phyloP scores from a whole-genome alignment of 2,329 filamentous ascomycete genomes.

The Diaporthe capsici region DNA sequence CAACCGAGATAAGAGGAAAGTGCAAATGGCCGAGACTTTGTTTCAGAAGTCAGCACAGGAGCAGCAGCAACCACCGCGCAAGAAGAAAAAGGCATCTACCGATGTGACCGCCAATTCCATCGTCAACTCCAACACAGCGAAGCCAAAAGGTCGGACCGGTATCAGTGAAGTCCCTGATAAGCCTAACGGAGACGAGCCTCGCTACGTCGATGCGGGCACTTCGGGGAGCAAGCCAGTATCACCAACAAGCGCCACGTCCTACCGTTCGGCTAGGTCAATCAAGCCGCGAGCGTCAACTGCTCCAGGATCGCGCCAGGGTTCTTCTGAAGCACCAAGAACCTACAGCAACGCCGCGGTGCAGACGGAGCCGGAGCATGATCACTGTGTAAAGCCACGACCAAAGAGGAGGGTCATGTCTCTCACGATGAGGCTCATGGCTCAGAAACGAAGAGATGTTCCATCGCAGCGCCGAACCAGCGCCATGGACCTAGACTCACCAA shows the following conservation, averaged over 20 bases:
- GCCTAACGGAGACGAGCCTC: constrained; percentile 53
- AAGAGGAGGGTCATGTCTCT: constrained; percentile 67
- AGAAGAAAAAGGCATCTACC: constrained; percentile 74
- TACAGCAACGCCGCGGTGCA: constrained; percentile 68
- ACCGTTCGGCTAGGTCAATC: constrained; percentile 49
- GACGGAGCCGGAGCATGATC: constrained; percentile 62
- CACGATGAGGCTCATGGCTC: constrained; percentile 56
- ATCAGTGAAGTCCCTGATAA: constrained; percentile 44
- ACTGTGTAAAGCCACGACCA: constrained; percentile 51
- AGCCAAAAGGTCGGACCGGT: constrained; percentile 46
- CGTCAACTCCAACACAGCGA: constrained; percentile 44
- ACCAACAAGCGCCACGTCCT: constrained; percentile 60
- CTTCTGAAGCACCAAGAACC: constrained; percentile 55
- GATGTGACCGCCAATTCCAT: constrained; percentile 60
- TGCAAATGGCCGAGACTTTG: constrained; percentile 75
- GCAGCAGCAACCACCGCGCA: constrained; percentile 59
- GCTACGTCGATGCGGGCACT: constrained; percentile 68
- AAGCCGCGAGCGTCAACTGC: constrained; percentile 51
- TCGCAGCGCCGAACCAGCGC: constrained; percentile 50
- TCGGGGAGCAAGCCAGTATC: constrained; percentile 68
- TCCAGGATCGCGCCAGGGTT: constrained; percentile 55
- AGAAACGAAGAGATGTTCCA: constrained; percentile 46
- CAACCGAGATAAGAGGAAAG: constrained; percentile 77
- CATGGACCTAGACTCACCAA: constrained; percentile 58
- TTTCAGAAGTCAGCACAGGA: constrained; percentile 75